Base-by-base conservation (phyloP, 139 green algal species). In the Micractinium sp. region DNA sequence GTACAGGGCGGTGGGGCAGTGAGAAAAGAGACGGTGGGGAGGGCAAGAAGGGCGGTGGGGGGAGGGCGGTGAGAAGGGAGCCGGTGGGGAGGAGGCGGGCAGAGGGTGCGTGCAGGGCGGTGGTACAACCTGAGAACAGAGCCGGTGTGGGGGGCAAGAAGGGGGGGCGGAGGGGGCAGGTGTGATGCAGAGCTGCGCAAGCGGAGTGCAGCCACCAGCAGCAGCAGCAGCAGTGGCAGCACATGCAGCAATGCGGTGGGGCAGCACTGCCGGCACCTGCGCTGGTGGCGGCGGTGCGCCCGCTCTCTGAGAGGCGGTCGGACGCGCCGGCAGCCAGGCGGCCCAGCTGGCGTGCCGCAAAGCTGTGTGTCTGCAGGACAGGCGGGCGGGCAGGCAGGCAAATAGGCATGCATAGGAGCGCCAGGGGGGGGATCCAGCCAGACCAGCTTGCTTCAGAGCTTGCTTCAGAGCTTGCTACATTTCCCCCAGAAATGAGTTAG, bases 331-430 rank as follows among this genome's bases (percentile, higher is more conserved):
- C 63, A 0, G 77, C 78, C 38, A 81, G 63, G 3, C 86, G 33
- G 19, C 79, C 79, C 63, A 85, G 77, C 86, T 86, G 86, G 15
- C 63, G 60, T 1, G 77, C 67, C 22, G 80, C 87, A 87, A 90
- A 87, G 79, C 77, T 81, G 80, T 85, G 53, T 9, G 81, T 91
- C 88, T 86, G 85, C 39, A 3, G 79, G 47, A 47, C 56, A 82
- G 31, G 31, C 77, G 18, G 16, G 56, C 53, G 19, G 56, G 19
- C 18, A 33, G 39, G 53, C 25, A 3, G 27, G 75, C 2, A 38
- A 3, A 23, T 31, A 61, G 0, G 4, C 16, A 35, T 2, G 35
- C 22, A 25, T 5, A 31, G 9, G 63, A 2, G 22, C 4, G 20
- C 63, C 63, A 71, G 63, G 63, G 63, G 22, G 14, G 63, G 2